phyloP scores from a whole-genome alignment of 164 flowering plant species.

The Berberis thunbergii region DNA sequence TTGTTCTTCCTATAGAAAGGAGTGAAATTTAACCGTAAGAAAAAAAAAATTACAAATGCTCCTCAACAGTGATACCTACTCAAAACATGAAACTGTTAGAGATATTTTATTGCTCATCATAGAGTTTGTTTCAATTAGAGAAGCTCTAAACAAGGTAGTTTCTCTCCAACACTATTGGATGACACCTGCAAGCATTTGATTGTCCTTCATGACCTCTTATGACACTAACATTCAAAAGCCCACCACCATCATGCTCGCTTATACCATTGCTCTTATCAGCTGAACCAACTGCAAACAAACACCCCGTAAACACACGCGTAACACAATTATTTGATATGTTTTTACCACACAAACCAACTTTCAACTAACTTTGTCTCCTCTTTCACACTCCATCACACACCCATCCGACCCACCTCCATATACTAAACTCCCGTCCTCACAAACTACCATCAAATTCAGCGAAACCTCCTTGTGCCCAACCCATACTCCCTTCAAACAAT shows the following conservation, averaged over 20 bases:
- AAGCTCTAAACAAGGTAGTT: too few species aligned
- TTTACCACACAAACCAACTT: slow-evolving; percentile 45
- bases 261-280: slow-evolving; percentile 76
- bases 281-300: slow-evolving; percentile 75
- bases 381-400: slow-evolving; percentile 70
- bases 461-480: slow-evolving; percentile 83
- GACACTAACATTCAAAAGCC: slow-evolving; percentile 35
- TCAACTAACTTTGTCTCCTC: slow-evolving; percentile 33
- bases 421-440: slow-evolving; percentile 52
- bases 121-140: too few species aligned
- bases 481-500: slow-evolving; percentile 43
- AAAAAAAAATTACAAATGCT: too few species aligned
- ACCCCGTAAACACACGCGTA: slow-evolving; percentile 61
- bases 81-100: too few species aligned
- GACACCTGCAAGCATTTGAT: slow-evolving; percentile 87
- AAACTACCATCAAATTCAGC: slow-evolving; percentile 52
- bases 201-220: slow-evolving; percentile 78
- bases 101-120: too few species aligned
- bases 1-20: too few species aligned
- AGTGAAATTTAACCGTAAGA: too few species aligned
- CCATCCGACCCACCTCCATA: slow-evolving; percentile 89
- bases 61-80: too few species aligned
- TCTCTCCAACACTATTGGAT: slow-evolving; percentile 41
- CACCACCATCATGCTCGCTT: slow-evolving; percentile 50
- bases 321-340: slow-evolving; percentile 70